Percentiles rank a stretch among this genome's conserved stretches.
These are phyloP conservation scores for Leishmania tropica DNA, from an alignment of 208 protist genomes.

Conservation along the genomic window DNA sequence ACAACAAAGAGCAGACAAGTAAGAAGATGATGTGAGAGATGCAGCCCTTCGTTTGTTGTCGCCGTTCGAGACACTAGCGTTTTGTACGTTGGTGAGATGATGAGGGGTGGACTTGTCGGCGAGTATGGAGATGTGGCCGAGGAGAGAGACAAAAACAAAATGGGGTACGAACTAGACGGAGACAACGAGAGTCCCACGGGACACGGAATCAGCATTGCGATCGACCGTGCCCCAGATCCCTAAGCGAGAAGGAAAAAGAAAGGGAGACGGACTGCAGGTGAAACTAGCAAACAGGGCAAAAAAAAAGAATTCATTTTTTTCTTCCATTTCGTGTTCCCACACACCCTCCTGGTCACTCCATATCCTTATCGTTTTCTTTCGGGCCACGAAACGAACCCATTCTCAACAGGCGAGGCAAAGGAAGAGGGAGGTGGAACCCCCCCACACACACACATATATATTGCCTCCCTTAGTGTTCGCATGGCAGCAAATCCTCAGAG, in stretches of 20 bases:
- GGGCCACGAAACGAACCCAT: neutral
- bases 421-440: neutral
- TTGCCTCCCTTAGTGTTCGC: neutral
- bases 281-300: neutral
- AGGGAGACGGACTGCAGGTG: neutral
- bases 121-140: neutral
- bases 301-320: neutral
- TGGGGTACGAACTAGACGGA: neutral
- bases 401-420: neutral
- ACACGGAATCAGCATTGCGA: neutral
- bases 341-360: neutral
- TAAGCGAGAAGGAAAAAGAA: constrained; percentile 1
- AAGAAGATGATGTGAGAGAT: neutral
- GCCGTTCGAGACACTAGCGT: neutral
- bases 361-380: neutral
- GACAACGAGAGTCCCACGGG: neutral
- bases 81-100: constrained; percentile 2
- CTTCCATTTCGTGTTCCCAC: neutral
- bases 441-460: neutral
- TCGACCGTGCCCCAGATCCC: neutral
- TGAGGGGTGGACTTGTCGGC: neutral
- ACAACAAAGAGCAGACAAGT: constrained; percentile 1
- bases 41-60: neutral
- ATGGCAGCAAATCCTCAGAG: neutral
- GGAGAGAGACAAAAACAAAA: neutral